phyloP scores from a whole-genome alignment of 2,329 filamentous ascomycete species.

The Talaromyces sp. region DNA sequence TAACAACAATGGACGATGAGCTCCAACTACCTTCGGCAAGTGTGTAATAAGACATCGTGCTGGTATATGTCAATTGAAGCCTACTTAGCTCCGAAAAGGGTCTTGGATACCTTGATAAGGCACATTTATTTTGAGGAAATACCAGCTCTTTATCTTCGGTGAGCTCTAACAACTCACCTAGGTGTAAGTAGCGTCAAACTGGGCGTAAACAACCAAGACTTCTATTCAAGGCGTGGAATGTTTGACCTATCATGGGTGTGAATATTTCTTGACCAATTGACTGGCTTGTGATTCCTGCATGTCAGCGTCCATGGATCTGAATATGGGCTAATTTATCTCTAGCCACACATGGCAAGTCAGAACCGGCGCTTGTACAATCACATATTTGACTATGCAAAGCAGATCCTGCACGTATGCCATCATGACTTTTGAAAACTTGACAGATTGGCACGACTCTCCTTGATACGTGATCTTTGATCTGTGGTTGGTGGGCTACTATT shows the following conservation, averaged over 20 bases:
- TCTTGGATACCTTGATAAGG: neutral
- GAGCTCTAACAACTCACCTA: neutral
- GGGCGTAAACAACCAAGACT: neutral
- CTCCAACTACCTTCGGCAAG: conserved; percentile 27
- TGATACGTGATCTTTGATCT: neutral
- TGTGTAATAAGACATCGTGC: conserved; percentile 21
- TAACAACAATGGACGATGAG: neutral
- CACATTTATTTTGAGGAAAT: neutral
- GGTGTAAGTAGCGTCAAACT: neutral
- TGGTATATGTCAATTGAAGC: neutral
- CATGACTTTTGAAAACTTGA: neutral
- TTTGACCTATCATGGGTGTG: neutral
- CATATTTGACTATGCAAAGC: neutral
- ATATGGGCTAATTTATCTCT: neutral
- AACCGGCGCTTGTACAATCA: neutral
- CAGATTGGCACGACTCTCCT: neutral
- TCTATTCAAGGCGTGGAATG: neutral
- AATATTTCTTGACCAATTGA: neutral
- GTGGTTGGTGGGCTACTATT: neutral
- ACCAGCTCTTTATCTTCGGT: neutral
- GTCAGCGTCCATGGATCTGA: neutral
- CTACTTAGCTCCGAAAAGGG: neutral
- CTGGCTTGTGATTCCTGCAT: neutral
- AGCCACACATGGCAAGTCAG: neutral
- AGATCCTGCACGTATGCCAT: neutral